Percentiles rank a stretch among this genome's conserved stretches.
Evolutionary conservation across 2,329 filamentous ascomycete species (phyloP).

Genomic region (Xylaria sp.): DNA sequence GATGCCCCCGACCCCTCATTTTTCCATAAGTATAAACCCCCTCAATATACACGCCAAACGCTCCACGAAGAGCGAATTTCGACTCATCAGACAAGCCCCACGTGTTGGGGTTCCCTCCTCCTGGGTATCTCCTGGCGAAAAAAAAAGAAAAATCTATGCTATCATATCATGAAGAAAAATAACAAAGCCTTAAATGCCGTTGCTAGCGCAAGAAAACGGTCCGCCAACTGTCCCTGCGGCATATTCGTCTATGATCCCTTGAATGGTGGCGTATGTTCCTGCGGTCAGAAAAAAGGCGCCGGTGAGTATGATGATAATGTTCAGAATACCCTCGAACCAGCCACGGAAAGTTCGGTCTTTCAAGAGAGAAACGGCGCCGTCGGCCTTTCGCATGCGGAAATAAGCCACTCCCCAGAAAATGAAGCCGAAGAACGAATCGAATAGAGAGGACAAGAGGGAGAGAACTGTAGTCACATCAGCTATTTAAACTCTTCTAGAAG

Average conservation of each 20-base stretch:
- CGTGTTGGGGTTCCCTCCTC: constrained; percentile 23
- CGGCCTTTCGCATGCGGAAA: constrained; percentile 77
- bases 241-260: constrained; percentile 81
- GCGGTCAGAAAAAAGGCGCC: constrained; percentile 84
- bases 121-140: constrained; percentile 43
- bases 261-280: constrained; percentile 83
- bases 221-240: constrained; percentile 70
- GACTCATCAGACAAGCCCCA: background rate
- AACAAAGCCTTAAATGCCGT: constrained; percentile 63
- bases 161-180: constrained; percentile 20
- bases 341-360: constrained; percentile 65
- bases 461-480: constrained; percentile 56
- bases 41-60: constrained; percentile 21
- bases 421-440: constrained; percentile 94
- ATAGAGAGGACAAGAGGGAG: constrained; percentile 86
- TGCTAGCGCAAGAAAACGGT: constrained; percentile 78
- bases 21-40: constrained; percentile 8
- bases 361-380: constrained; percentile 65
- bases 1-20: background rate
- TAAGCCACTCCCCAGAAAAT: constrained; percentile 93
- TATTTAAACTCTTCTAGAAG: background rate
- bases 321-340: constrained; percentile 69
- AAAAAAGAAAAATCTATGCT: constrained; percentile 25
- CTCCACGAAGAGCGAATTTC: constrained; percentile 1
- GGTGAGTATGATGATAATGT: constrained; percentile 76